phyloP scores from a whole-genome alignment of 345 rosid genomes.

The Lumnitzera racemosa region DNA sequence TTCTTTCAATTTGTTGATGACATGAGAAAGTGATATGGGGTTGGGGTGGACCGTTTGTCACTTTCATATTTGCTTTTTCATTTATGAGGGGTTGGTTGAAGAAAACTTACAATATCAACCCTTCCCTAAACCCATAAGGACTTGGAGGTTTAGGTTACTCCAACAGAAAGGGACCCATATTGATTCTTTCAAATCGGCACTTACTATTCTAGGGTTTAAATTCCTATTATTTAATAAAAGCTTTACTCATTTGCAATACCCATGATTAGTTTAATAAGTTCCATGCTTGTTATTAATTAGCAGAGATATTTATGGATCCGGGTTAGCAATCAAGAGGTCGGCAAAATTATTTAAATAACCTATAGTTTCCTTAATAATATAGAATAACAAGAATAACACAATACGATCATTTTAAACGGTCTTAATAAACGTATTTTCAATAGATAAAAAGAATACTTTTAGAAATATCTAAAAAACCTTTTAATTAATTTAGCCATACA shows the following conservation, averaged over 20 bases:
- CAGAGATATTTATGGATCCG: no score
- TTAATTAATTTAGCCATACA: no score
- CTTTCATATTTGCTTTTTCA: slow-evolving; percentile 8
- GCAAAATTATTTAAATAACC: no score
- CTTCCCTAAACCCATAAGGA: no score
- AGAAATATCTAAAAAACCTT: no score
- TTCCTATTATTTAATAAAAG: slow-evolving; percentile 18
- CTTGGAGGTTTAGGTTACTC: slow-evolving; percentile 24
- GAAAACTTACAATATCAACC: slow-evolving; percentile 18
- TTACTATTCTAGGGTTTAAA: slow-evolving; percentile 10
- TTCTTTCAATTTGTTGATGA: not conserved
- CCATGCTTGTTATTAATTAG: not conserved
- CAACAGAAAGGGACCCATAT: slow-evolving; percentile 34
- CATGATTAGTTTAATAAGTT: slow-evolving; percentile 5
- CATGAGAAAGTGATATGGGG: slow-evolving; percentile 20
- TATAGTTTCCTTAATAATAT: no score
- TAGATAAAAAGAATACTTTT: no score
- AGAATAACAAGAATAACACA: no score
- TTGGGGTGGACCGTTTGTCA: slow-evolving; percentile 27
- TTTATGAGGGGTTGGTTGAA: slow-evolving; percentile 26
- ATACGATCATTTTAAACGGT: no score
- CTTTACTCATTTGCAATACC: slow-evolving; percentile 9
- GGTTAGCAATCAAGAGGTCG: no score
- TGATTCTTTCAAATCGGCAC: slow-evolving; percentile 5
- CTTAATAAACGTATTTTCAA: no score